phyloP scores from a whole-genome alignment of 805 yeast genomes.

The Saccharomycopsis amapae region DNA sequence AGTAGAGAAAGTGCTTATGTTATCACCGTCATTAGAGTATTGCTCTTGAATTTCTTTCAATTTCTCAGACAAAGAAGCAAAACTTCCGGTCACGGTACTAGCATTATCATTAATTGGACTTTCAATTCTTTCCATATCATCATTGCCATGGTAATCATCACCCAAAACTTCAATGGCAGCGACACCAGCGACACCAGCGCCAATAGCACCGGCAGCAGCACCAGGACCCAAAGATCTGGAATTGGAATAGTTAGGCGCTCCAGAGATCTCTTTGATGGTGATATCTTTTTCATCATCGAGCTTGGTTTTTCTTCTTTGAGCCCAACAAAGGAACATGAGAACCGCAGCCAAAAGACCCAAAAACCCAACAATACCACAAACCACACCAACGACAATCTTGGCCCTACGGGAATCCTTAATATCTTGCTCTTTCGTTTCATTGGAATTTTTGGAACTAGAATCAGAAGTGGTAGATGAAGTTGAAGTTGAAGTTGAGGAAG shows the following conservation, averaged over 20 bases:
- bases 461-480: slow-evolving; percentile 6
- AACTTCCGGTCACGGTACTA: slow-evolving; percentile 21
- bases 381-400: slow-evolving; percentile 20
- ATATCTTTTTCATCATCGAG: slow-evolving; percentile 16
- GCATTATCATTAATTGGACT: slow-evolving; percentile 19
- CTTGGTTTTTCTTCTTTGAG: slow-evolving; percentile 12
- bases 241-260: not conserved
- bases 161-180: slow-evolving; percentile 16
- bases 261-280: slow-evolving; percentile 8
- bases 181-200: slow-evolving; percentile 16
- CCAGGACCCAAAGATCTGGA: not conserved
- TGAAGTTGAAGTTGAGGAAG: slow-evolving; percentile 7
- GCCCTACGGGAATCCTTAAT: slow-evolving; percentile 5
- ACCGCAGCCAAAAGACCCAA: slow-evolving; percentile 5
- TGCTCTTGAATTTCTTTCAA: slow-evolving; percentile 21
- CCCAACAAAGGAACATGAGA: slow-evolving; percentile 13
- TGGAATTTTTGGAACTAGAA: not conserved
- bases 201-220: slow-evolving; percentile 9
- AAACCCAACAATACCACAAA: slow-evolving; percentile 18
- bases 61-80: slow-evolving; percentile 20
- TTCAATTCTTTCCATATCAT: slow-evolving; percentile 9
- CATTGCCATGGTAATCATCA: slow-evolving; percentile 5
- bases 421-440: not conserved
- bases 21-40: slow-evolving; percentile 13
- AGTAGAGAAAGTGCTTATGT: slow-evolving; percentile 10